Percentiles rank a stretch among this genome's conserved stretches.
Evolutionary conservation across 2,329 filamentous ascomycete species (phyloP).

Genomic region (Nemania sp.): DNA sequence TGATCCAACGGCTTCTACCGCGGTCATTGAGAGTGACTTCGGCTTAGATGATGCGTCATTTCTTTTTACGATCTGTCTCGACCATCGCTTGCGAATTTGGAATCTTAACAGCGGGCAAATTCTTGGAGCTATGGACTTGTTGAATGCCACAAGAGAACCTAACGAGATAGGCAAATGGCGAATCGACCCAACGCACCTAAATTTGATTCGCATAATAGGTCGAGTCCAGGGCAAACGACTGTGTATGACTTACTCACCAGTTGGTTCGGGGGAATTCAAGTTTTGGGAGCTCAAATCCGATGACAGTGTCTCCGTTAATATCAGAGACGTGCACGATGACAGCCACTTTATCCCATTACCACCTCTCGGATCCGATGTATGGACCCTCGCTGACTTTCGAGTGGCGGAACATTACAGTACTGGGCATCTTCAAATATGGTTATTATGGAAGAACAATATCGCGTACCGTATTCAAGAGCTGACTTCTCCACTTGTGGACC

Average conservation of each 20-base stretch:
- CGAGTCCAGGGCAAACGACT: conserved; percentile 64
- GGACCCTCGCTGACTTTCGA: conserved; percentile 83
- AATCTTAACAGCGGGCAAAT: conserved; percentile 85
- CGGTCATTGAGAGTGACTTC: conserved; percentile 66
- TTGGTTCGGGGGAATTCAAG: conserved; percentile 91
- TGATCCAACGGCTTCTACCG: conserved; percentile 75
- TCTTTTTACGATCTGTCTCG: conserved; percentile 84
- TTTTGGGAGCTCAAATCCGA: conserved; percentile 83
- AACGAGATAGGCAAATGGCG: conserved; percentile 79
- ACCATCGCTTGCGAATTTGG: conserved; percentile 91
- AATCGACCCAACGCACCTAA: conserved; percentile 82
- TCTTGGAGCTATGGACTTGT: conserved; percentile 79
- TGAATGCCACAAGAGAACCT: conserved; percentile 74
- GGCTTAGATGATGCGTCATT: conserved; percentile 64
- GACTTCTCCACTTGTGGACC: conserved; percentile 75
- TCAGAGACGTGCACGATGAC: conserved; percentile 78
- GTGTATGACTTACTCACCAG: conserved; percentile 87
- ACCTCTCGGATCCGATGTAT: conserved; percentile 78
- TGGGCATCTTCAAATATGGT: conserved; percentile 72
- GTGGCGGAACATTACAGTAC: conserved; percentile 68
- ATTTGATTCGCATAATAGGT: conserved; percentile 79
- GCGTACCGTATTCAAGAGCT: conserved; percentile 80
- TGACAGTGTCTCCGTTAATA: conserved; percentile 70
- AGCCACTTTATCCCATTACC: conserved; percentile 73
- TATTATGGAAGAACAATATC: conserved; percentile 87